Evolutionary conservation across 768 basidiomycete genomes (phyloP).

Genomic region (Clavulina sp.): DNA sequence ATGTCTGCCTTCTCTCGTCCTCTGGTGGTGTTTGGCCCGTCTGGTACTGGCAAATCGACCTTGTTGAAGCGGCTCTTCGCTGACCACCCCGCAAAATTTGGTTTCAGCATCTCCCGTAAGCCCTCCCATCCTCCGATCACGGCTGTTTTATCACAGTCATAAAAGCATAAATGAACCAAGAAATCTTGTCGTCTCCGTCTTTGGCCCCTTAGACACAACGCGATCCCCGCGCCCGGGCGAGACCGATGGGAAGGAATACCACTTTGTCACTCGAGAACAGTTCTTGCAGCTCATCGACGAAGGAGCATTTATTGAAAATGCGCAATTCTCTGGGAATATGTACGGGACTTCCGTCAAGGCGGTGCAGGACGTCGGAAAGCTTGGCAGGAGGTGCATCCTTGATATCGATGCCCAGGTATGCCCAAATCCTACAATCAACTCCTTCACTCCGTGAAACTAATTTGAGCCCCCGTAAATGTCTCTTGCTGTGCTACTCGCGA

Average conservation of each 20-base stretch:
- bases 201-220: slow-evolving; percentile 23
- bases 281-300: slow-evolving; percentile 23
- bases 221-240: slow-evolving; percentile 27
- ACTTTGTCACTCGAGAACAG: slow-evolving; percentile 25
- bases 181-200: not conserved
- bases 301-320: slow-evolving; percentile 31
- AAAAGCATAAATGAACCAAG: not conserved
- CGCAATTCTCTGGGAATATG: slow-evolving; percentile 28
- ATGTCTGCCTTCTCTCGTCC: slow-evolving; percentile 18
- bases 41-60: slow-evolving; percentile 31
- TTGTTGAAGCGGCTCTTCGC: slow-evolving; percentile 26
- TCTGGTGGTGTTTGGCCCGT: slow-evolving; percentile 27
- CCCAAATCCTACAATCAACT: too few species aligned
- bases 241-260: slow-evolving; percentile 25
- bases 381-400: slow-evolving; percentile 22
- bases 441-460: not conserved
- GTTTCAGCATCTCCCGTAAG: slow-evolving; percentile 28
- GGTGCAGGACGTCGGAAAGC: not conserved
- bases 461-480: not conserved
- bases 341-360: not conserved
- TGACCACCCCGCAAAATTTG: slow-evolving; percentile 25
- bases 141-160: not conserved
- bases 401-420: slow-evolving; percentile 30
- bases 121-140: slow-evolving; percentile 1
- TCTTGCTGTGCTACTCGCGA: too few species aligned